A percentile compares a stretch with the other conserved stretches of the same genome.
phyloP scores from a whole-genome alignment of 441 rosid genomes.

The Erodium trifolium region DNA sequence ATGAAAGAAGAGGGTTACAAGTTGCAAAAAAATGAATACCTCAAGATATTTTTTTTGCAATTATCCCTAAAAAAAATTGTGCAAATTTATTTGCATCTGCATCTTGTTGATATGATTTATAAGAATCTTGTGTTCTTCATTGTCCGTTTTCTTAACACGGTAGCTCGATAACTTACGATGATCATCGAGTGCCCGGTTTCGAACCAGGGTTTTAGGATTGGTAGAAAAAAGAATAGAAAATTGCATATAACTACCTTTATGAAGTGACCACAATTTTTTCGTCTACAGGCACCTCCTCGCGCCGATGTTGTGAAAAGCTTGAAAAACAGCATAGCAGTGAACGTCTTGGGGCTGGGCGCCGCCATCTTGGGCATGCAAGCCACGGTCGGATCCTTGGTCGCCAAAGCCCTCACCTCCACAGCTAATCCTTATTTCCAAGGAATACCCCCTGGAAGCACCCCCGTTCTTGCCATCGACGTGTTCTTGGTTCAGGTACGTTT shows the following conservation, averaged over 20 bases:
- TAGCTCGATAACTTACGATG: background rate
- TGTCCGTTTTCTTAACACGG: background rate
- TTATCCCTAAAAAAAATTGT: too few species aligned
- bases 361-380: slow-evolving; percentile 98
- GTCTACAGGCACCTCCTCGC: slow-evolving; percentile 88
- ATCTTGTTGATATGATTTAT: background rate
- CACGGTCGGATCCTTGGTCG: slow-evolving; percentile 73
- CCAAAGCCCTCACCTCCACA: slow-evolving; percentile 84
- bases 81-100: background rate
- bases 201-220: background rate
- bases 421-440: slow-evolving; percentile 83
- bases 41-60: too few species aligned
- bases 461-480: slow-evolving; percentile 87
- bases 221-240: background rate
- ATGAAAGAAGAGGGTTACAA: too few species aligned
- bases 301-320: slow-evolving; percentile 91
- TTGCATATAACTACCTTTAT: too few species aligned
- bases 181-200: background rate
- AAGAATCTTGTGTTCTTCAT: background rate
- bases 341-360: slow-evolving; percentile 90
- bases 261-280: too few species aligned
- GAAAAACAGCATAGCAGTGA: slow-evolving; percentile 69
- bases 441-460: slow-evolving; percentile 50
- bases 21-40: too few species aligned
- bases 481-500: slow-evolving; percentile 77